A percentile compares a stretch with the other conserved stretches of the same genome.
Evolutionary conservation across 768 basidiomycete species (phyloP).

Genomic region (Boletus rufocinnamomeus): DNA sequence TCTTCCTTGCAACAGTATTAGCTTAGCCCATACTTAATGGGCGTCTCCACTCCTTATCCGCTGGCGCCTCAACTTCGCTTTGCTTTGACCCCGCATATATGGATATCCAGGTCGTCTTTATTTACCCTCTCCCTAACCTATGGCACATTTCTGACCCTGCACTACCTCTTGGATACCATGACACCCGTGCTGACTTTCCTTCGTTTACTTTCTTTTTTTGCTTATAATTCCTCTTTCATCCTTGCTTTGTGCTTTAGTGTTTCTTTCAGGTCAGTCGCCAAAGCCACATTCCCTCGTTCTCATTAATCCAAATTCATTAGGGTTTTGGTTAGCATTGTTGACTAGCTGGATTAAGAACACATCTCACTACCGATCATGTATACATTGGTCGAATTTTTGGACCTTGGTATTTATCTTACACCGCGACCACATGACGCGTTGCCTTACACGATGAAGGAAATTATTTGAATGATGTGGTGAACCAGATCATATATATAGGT

Average conservation of each 20-base stretch:
- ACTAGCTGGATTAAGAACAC: slow-evolving; percentile 20
- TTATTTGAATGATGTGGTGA: background rate
- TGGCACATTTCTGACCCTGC: slow-evolving; percentile 12
- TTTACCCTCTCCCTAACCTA: slow-evolving; percentile 10
- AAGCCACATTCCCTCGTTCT: background rate
- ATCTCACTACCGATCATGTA: slow-evolving; percentile 15
- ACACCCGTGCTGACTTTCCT: slow-evolving; percentile 10
- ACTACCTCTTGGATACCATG: slow-evolving; percentile 30
- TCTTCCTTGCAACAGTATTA: slow-evolving; percentile 20
- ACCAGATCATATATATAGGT: background rate
- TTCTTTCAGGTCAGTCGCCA: slow-evolving; percentile 5
- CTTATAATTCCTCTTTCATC: background rate
- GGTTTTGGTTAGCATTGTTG: slow-evolving; percentile 13
- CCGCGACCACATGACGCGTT: background rate
- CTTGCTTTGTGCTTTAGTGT: slow-evolving; percentile 10
- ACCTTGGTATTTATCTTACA: slow-evolving; percentile 3
- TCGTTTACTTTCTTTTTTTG: background rate
- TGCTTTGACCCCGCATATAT: slow-evolving; percentile 6
- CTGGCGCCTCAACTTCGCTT: slow-evolving; percentile 6
- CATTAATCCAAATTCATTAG: slow-evolving; percentile 8
- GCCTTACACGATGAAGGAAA: background rate
- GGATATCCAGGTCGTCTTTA: slow-evolving; percentile 18
- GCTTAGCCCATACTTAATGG: slow-evolving; percentile 26
- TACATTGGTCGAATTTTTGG: slow-evolving; percentile 3
- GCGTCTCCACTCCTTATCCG: slow-evolving; percentile 15